Base-by-base conservation (phyloP, 495 filamentous ascomycete genomes). In the Daldinia decipiens region DNA sequence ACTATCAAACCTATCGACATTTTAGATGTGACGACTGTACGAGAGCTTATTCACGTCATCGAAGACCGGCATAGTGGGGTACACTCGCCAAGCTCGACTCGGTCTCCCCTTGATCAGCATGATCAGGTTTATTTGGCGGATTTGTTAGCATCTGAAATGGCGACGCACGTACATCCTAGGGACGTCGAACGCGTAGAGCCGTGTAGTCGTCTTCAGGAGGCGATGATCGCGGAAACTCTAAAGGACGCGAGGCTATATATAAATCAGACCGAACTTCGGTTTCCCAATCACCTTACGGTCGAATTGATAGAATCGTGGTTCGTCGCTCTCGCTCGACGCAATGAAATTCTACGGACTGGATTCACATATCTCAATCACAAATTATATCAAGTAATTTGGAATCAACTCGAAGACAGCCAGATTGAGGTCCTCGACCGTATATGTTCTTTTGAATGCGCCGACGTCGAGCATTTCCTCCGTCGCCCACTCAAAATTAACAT, bases 181-280 rank as follows among this genome's bases (percentile, higher is more conserved):
- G 72, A 83, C 5, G 78, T 91, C 27, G 80, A 85, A 7, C 79
- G 83, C 19, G 75, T 92, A 27, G 75, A 89, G 21, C 82, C 82
- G 4, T 92, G 90, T 72, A 93, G 88, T 31, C 86, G 89, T 52
- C 82, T 93, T 6, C 93, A 96, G 66, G 78, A 83, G 21, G 88
- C 90, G n/a, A 94, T 96, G 92, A 79, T 96, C 4, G 78, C 85
- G 3, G 92, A 94, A 71, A 93, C 90, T 1, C 73, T 78, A 5
- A 81, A 82, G 34, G 75, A 87, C 39, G 39, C 75, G 1, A 79
- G 77, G 31, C 82, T 89, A 8, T 95, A 96, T 76, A 89, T 88
- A 76, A 96, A 96, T 71, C 91, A 87, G 86, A 80, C 93, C 15
- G 85, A 91, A 67, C 72, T 94, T 8, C 78, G 82, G 5, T 75